A percentile compares a stretch with the other conserved stretches of the same genome.
Evolutionary conservation across 108 stramenopile species (phyloP).

Genomic region (Conticribra guillardii): DNA sequence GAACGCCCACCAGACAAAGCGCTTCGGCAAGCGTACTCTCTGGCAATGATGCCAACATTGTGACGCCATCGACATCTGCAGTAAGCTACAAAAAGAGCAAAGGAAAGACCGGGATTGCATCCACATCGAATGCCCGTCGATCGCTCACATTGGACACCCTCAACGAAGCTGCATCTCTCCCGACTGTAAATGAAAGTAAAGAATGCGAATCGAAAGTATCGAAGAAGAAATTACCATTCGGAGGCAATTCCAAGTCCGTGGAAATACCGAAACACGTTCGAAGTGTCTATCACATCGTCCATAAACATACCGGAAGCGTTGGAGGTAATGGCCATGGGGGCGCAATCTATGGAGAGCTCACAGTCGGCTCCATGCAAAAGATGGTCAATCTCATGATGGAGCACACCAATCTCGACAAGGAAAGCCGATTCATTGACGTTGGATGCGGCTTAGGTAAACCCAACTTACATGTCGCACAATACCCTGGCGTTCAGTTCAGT

Average conservation of each 20-base stretch:
- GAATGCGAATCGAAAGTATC: neutral
- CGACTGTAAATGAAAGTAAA: no score
- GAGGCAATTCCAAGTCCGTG: slow-evolving; percentile 28
- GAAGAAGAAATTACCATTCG: slow-evolving; percentile 27
- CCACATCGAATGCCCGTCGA: slow-evolving; percentile 21
- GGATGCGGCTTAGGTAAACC: slow-evolving; percentile 98
- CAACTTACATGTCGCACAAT: slow-evolving; percentile 93
- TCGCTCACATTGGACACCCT: no score
- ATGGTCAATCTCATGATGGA: slow-evolving; percentile 84
- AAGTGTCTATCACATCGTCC: slow-evolving; percentile 65
- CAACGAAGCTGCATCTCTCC: no score
- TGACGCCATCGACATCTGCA: slow-evolving; percentile 19
- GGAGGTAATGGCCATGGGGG: slow-evolving; percentile 92
- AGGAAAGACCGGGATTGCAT: slow-evolving; percentile 2
- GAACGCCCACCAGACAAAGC: slow-evolving; percentile 1
- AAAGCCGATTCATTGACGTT: slow-evolving; percentile 95
- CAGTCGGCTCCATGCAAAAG: slow-evolving; percentile 90
- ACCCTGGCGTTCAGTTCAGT: slow-evolving; percentile 87
- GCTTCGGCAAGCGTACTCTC: neutral
- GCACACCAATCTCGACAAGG: slow-evolving; percentile 66
- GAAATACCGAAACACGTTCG: slow-evolving; percentile 53
- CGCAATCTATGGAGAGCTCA: slow-evolving; percentile 96
- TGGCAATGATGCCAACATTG: neutral
- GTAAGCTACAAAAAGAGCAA: slow-evolving; percentile 7
- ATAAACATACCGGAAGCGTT: slow-evolving; percentile 82